phyloP scores from a whole-genome alignment of 1,284 basidiomycete genomes.

The Phellinidium pouzarii region DNA sequence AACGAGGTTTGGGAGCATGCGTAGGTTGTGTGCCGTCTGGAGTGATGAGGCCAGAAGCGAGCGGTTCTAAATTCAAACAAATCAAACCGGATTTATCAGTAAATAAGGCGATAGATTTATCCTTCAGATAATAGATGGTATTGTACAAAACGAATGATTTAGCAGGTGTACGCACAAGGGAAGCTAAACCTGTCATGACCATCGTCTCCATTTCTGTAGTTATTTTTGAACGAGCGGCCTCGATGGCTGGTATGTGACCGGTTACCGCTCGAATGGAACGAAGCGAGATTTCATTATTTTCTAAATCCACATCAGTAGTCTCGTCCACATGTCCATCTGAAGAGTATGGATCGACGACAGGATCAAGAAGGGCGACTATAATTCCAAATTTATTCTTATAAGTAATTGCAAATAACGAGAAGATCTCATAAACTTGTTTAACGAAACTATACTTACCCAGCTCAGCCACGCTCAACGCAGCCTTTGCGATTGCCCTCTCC shows the following conservation, averaged over 20 bases:
- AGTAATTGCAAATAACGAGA: no score
- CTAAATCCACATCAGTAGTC: background rate
- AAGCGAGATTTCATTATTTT: constrained; percentile 40
- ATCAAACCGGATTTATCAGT: background rate
- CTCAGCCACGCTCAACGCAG: constrained; percentile 86
- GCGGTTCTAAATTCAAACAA: constrained; percentile 76
- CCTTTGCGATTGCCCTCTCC: constrained; percentile 82
- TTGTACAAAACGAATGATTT: background rate
- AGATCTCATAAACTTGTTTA: no score
- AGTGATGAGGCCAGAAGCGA: constrained; percentile 84
- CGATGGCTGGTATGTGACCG: constrained; percentile 64
- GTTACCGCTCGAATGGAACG: constrained; percentile 66
- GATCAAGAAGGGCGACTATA: constrained; percentile 13
- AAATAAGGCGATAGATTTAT: background rate
- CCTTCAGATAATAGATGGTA: background rate
- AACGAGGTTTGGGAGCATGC: constrained; percentile 78
- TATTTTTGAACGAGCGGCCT: constrained; percentile 61
- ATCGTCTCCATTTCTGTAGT: constrained; percentile 83
- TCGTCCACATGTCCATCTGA: background rate
- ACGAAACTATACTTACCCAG: constrained; percentile 65
- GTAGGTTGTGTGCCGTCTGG: constrained; percentile 91
- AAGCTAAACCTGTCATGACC: constrained; percentile 71
- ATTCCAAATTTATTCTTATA: no score
- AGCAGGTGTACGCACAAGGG: constrained; percentile 47
- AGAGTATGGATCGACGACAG: background rate